phyloP scores from a whole-genome alignment of 345 rosid species.

The Orychophragmus violaceus region DNA sequence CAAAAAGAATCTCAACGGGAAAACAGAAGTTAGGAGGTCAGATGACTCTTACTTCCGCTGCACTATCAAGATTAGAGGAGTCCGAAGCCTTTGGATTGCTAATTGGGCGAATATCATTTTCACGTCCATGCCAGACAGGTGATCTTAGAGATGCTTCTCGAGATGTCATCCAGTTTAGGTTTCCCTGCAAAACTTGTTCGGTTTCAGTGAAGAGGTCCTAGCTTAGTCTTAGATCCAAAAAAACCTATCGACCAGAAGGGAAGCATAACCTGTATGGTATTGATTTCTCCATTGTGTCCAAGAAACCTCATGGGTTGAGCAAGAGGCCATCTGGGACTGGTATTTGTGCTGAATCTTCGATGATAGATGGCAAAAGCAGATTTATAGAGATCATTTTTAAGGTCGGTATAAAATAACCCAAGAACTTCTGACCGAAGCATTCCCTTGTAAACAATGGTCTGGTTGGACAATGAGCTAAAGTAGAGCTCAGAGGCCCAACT shows the following conservation, averaged over 20 bases:
- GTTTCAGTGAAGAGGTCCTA: constrained; percentile 15
- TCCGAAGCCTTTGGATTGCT: constrained; percentile 95
- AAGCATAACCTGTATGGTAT: constrained; percentile 82
- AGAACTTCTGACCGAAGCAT: constrained; percentile 99
- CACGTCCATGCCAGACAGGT: constrained; percentile 95
- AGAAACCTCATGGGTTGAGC: constrained; percentile 99
- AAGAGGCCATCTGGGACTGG: constrained; percentile 98
- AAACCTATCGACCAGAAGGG: constrained; percentile 7
- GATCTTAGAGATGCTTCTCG: constrained; percentile 84
- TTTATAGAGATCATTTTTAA: constrained; percentile 64
- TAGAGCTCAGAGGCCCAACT: constrained; percentile 89
- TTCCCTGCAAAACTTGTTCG: constrained; percentile 54
- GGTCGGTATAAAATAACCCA: constrained; percentile 79
- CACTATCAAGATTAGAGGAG: constrained; percentile 93
- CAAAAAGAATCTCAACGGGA: constrained; percentile 8
- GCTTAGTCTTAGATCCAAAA: constrained; percentile 2
- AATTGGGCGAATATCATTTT: constrained; percentile 91
- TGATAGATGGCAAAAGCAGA: constrained; percentile 96
- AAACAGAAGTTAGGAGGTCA: constrained; percentile 3
- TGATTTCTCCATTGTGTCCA: constrained; percentile 99
- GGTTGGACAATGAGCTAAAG: constrained; percentile 93
- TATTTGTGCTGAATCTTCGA: constrained; percentile 94
- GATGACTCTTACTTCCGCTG: constrained; percentile 75
- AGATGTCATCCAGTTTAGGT: constrained; percentile 99
- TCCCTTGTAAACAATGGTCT: constrained; percentile 94